Evolutionary conservation across 306 rosid species (phyloP), one percentile per base, ranked within the genome.

Genomic region (Acacia acuminata): DNA sequence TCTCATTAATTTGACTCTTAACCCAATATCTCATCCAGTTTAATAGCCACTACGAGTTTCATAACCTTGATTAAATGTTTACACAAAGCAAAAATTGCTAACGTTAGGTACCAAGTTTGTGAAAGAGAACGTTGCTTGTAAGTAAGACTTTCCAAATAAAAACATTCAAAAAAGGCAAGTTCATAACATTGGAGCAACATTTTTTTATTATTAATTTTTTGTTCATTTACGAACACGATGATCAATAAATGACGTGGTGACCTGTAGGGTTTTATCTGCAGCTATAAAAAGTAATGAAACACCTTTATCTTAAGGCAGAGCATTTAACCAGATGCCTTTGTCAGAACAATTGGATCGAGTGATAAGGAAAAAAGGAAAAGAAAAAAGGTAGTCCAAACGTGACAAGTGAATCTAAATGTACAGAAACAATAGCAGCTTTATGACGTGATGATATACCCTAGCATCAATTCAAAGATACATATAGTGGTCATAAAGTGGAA

Each of bases 381-480:
- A n/a, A 38, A 19, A 17, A 53, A 7, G n/a, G 63, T n/a, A n/a
- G 11, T 20, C 25, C 25, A 8, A 55, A 56, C 22, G 38, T 34
- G 79, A 69, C 79, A 68, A 32, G 71, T 40, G 58, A 84, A 72
- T 74, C 75, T 13, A 12, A 85, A 85, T 85, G 86, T 88, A 82
- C 91, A 88, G 80, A 88, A 38, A 83, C 48, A 85, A 75, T 77
- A 82, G 79, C 64, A 86, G 64, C 77, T 73, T 86, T 82, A 82
- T 78, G 27, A 67, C 66, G 80, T 65, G 82, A 82, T 80, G 82
- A 82, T 82, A 82, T 82, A 22, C 74, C 55, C 63, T 20, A 48
- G 66, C 84, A 84, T 75, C 75, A 88, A 78, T 81, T 76, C 85
- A 82, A 83, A 84, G 42, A 84, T 84, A 84, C 85, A 90, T 78